Percentiles rank a stretch among this genome's conserved stretches.
Evolutionary conservation across 352 stramenopile species (phyloP).

Genomic region (Globisporangium okanoganense): DNA sequence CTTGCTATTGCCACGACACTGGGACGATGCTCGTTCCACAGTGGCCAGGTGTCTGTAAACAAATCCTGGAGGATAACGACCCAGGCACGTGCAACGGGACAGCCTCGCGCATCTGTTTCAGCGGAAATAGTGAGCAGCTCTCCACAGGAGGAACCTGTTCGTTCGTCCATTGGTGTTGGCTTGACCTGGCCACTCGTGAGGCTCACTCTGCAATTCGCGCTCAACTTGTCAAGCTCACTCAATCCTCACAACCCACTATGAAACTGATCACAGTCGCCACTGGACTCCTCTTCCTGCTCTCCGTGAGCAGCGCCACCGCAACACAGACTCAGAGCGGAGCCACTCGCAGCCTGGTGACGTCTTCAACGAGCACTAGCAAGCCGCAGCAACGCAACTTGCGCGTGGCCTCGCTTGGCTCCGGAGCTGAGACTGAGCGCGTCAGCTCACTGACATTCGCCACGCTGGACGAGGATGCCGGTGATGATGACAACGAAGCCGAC

Average conservation of each 20-base stretch:
- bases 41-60: background rate
- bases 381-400: background rate
- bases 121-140: background rate
- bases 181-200: background rate
- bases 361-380: background rate
- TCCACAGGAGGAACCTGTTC: background rate
- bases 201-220: constrained; percentile 1
- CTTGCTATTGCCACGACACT: background rate
- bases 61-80: background rate
- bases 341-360: background rate
- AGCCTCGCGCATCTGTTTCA: constrained; percentile 2
- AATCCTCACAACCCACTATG: background rate
- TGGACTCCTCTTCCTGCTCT: background rate
- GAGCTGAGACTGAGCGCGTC: background rate
- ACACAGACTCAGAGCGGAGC: background rate
- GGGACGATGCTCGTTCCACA: background rate
- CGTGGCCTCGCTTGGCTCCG: background rate
- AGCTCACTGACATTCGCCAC: background rate
- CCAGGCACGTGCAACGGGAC: background rate
- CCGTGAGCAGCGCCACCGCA: background rate
- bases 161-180: background rate
- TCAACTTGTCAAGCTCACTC: background rate
- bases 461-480: background rate
- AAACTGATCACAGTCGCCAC: constrained; percentile 6
- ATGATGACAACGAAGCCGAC: background rate